Base-by-base conservation (phyloP, 495 filamentous ascomycete genomes). In the Hypoxylon subgilvum region DNA sequence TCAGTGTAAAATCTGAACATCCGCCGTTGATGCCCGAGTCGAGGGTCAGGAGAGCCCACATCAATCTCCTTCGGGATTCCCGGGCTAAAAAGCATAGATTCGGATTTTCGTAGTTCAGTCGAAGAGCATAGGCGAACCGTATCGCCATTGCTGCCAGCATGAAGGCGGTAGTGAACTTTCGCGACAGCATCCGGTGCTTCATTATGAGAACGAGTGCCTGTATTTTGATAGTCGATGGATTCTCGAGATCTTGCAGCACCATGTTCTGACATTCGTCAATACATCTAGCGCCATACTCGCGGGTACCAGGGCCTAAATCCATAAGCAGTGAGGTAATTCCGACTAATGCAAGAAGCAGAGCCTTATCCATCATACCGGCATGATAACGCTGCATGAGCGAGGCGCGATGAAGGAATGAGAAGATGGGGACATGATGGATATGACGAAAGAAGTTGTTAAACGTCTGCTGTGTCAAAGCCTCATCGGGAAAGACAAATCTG, bases 1-100 rank as follows among this genome's bases (percentile, higher is more conserved):
- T 77, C 7, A 81, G 57, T 5, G 76, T 76, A 14, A 78, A 74
- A 50, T 80, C 78, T 8, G 68, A 56, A 44, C 77, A 73, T 13
- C 78, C 76, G 23, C 69, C 72, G 18, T 76, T 73, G 17, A 78
- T 71, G 31, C 70, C 68, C 4, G 75, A 72, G 59, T 81, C 78
- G 51, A 79, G 76, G 50, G 78, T 79, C 57, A 76, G 71, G 7
- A 81, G 66, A 7, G 77, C 73, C 78, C 78, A 81, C 78, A 81
- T 79, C 22, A 81, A 66, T 9, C 78, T 69, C 38, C 78, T 72
- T n/a, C 77, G 71, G 0, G 75, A 76, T 63, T 81, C 78, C 18
- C 71, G 71, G 2, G 77, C 77, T 5, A 81, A 64, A 49, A 80
- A 81, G 57, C 77, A 77, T 23, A 81, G 62, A 28, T 69, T 70